Conservation (phyloP, 345 rosid species). For the Eucalyptus lansdowneana region DNA sequence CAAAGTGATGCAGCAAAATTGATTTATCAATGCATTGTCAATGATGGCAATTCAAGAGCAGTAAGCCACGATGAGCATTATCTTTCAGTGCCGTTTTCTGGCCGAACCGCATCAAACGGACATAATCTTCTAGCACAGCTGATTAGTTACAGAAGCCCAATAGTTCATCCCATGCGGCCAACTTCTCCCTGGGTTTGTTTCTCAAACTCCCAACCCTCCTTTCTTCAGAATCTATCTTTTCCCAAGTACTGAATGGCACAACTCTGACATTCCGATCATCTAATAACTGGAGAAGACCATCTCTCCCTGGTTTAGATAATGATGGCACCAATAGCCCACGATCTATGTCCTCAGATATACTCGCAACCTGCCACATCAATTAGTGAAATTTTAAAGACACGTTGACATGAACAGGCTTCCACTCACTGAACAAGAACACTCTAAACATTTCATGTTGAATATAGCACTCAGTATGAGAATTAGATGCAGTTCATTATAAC, state of each 20-base stretch:
- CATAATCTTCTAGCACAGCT: background rate
- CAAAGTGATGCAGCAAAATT: background rate
- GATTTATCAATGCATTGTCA: background rate
- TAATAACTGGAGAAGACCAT: conserved; percentile 55
- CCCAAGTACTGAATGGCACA: conserved; percentile 56
- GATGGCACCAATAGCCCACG: conserved; percentile 18
- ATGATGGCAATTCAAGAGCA: background rate
- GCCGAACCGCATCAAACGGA: background rate
- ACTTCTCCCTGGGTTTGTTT: conserved; percentile 64
- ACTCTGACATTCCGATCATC: conserved; percentile 24
- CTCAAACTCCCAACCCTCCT: conserved; percentile 44
- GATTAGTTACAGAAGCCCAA: background rate
- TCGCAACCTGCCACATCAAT: conserved; percentile 39
- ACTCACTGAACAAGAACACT: background rate
- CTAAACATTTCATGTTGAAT: background rate
- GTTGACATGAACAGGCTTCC: background rate
- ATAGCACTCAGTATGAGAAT: background rate
- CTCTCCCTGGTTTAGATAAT: conserved; percentile 42
- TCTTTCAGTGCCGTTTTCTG: background rate
- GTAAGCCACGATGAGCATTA: background rate
- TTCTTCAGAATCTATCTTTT: conserved; percentile 69
- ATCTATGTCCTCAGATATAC: conserved; percentile 64
- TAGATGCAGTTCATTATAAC: background rate
- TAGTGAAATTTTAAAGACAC: background rate
- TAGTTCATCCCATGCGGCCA: conserved; percentile 44